Base-by-base conservation (phyloP, 1,139 yeast species). In the Martiniozyma asiatica region DNA sequence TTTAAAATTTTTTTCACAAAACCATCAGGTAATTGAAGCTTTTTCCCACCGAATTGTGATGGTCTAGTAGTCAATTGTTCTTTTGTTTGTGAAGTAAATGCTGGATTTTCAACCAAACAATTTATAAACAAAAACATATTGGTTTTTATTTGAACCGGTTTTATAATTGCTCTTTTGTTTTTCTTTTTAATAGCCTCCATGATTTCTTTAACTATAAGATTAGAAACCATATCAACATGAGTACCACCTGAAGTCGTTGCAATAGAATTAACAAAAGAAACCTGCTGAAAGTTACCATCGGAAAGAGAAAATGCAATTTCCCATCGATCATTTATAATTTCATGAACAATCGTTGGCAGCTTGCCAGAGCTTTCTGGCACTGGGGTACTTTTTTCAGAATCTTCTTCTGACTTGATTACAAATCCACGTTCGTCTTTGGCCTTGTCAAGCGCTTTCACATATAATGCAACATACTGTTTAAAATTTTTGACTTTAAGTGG, bases 181-280 rank as follows among this genome's bases (percentile, higher is more conserved):
- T 74, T 79, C 57, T 80, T 85, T 49, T 75, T 82, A 46, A 85
- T 68, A 21, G 66, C 60, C 14, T 82, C 82, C 19, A 75, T 59
- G 22, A 84, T 78, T 50, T 81, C 84, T 35, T 65, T 69, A 17
- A 82, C 78, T 34, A 92, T 69, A 56, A 87, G 85, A 53, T 89
- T 96, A 4, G 92, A 65, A 26, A 87, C 68, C 50, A 78, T 75
- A 44, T 78, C 84, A 24, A 87, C 93, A 53, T 92, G 99, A 0
- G 98, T 81, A 43, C 99, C 99, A 37, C 98, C 99, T 1, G 87
- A 63, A 0, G 98, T 89, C 0, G 99, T 92, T 0, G 98, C 98
- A 50, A 92, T 92, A 4, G 96, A 85, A 51, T 92, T 92, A 15
- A 89, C 98, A 59, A 92, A 92, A 29, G 97, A 85, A 25, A 92